Evolutionary conservation across 1,139 yeast species (phyloP).

Genomic region (Taphrina wiesneri): DNA sequence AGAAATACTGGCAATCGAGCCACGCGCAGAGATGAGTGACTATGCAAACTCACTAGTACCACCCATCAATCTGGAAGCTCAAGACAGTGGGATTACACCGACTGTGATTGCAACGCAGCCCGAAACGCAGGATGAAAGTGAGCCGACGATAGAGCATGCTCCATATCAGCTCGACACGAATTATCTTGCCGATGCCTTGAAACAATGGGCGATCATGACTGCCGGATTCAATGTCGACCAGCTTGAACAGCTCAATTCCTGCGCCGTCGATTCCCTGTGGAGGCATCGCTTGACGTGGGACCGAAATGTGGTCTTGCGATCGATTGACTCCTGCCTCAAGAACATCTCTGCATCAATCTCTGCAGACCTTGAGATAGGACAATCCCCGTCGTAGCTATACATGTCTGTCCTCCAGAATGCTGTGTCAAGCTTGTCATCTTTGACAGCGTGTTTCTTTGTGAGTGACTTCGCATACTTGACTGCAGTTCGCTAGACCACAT

Average conservation of each 20-base stretch:
- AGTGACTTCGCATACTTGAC: slow-evolving; percentile 46
- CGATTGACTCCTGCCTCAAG: background rate
- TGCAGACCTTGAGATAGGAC: background rate
- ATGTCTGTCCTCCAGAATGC: no score
- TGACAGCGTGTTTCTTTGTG: slow-evolving; percentile 50
- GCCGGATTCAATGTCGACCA: slow-evolving; percentile 62
- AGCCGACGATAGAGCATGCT: slow-evolving; percentile 36
- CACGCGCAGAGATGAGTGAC: background rate
- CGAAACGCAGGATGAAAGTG: background rate
- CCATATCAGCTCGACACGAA: slow-evolving; percentile 46
- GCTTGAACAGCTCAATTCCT: slow-evolving; percentile 72
- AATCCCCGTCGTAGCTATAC: background rate
- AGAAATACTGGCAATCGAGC: background rate
- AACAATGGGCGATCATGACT: slow-evolving; percentile 50
- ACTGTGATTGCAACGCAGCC: background rate
- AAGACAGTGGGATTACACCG: background rate
- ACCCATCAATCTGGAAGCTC: background rate
- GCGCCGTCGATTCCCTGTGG: slow-evolving; percentile 76
- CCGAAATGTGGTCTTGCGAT: slow-evolving; percentile 45
- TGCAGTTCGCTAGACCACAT: slow-evolving; percentile 49
- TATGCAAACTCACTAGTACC: background rate
- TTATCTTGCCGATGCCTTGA: slow-evolving; percentile 43
- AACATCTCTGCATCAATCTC: background rate
- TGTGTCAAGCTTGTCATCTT: background rate
- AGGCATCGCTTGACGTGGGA: slow-evolving; percentile 65